Percentiles rank a stretch among this genome's conserved stretches.
Conservation (phyloP, 1,284 basidiomycete species). For the Porogramme epimiltina region DNA sequence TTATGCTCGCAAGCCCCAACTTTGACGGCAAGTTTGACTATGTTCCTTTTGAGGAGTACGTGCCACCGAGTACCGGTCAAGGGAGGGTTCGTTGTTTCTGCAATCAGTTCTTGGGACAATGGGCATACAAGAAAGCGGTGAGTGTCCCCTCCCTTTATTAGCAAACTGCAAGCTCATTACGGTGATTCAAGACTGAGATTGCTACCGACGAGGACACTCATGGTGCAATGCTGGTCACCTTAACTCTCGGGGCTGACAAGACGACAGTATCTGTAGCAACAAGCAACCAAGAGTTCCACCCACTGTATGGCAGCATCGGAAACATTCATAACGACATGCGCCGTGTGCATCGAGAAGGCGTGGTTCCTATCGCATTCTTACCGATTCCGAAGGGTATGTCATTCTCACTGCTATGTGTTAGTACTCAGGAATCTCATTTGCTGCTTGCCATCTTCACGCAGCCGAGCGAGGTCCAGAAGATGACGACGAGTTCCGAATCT, state of each 20-base stretch:
- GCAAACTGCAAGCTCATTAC: not conserved
- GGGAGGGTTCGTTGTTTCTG: constrained; percentile 2
- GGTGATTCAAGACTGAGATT: not conserved
- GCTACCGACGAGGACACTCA: constrained; percentile 6
- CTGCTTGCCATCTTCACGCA: not conserved
- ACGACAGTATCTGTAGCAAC: constrained; percentile 25
- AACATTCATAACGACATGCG: constrained; percentile 21
- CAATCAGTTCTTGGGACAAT: constrained; percentile 21
- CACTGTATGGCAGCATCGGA: constrained; percentile 21
- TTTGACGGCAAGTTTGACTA: constrained; percentile 1
- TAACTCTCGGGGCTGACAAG: constrained; percentile 24
- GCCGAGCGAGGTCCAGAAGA: not conserved
- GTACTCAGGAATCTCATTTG: not conserved
- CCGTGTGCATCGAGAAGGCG: constrained; percentile 15
- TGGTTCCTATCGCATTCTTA: constrained; percentile 20
- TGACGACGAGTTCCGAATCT: constrained; percentile 4
- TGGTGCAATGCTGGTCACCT: constrained; percentile 16
- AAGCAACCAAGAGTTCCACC: constrained; percentile 23
- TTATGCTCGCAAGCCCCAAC: constrained; percentile 10
- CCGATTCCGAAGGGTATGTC: constrained; percentile 19
- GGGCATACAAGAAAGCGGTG: constrained; percentile 25
- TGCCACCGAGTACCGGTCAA: not conserved
- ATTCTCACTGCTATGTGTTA: too few species aligned
- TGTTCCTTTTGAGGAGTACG: constrained; percentile 10
- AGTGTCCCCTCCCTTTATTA: constrained; percentile 1